Evolutionary conservation across 306 rosid species (phyloP).

Genomic region (Cicer yamashitae): DNA sequence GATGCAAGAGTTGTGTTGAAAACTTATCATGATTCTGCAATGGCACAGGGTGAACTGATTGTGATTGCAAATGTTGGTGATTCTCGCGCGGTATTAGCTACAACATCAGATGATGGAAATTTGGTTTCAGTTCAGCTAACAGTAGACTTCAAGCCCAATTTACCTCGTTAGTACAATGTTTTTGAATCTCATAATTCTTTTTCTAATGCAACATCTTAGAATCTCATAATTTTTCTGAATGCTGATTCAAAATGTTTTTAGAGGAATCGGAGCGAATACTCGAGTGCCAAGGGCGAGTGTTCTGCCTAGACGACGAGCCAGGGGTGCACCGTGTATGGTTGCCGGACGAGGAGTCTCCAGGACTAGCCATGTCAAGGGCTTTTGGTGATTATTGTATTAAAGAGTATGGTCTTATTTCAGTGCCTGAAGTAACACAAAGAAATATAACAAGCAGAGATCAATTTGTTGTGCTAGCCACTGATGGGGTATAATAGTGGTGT

Average conservation of each 20-base stretch:
- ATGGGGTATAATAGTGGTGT: conserved; percentile 68
- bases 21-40: conserved; percentile 27
- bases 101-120: conserved; percentile 76
- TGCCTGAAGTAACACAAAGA: conserved; percentile 85
- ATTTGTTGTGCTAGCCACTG: conserved; percentile 88
- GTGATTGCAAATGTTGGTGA: conserved; percentile 88
- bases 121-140: conserved; percentile 76
- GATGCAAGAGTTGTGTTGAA: background rate
- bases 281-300: conserved; percentile 78
- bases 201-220: background rate
- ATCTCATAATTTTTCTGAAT: conserved; percentile 17
- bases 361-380: conserved; percentile 93
- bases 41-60: conserved; percentile 72
- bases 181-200: no score
- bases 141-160: conserved; percentile 90
- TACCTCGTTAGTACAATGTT: conserved; percentile 70
- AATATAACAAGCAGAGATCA: conserved; percentile 65
- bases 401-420: conserved; percentile 80
- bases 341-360: conserved; percentile 73
- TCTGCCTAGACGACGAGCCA: conserved; percentile 79
- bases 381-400: conserved; percentile 89
- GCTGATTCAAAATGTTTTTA: conserved; percentile 36
- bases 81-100: conserved; percentile 90
- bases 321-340: conserved; percentile 91
- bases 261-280: conserved; percentile 92